Conservation (phyloP, 1,284 basidiomycete species). For the Ustilago shanxiensis region DNA sequence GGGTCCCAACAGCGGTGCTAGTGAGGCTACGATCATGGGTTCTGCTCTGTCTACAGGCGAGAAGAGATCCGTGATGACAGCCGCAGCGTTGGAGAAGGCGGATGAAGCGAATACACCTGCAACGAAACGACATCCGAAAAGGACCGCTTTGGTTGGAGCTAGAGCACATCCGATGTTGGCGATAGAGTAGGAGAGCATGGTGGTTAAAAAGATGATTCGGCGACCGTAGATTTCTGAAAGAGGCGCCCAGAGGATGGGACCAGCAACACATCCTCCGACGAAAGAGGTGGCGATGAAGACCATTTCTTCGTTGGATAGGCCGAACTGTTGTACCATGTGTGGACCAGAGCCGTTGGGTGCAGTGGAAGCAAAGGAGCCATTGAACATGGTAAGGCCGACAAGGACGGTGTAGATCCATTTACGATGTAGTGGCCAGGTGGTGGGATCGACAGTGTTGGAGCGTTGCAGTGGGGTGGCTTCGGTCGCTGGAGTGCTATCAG, state of each 20-base stretch:
- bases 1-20: constrained; percentile 33
- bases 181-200: constrained; percentile 25
- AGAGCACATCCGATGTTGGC: constrained; percentile 38
- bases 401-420: constrained; percentile 39
- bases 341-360: constrained; percentile 37
- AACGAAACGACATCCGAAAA: constrained; percentile 37
- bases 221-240: constrained; percentile 43
- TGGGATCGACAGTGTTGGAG: not conserved
- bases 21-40: constrained; percentile 41
- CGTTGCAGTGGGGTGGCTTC: constrained; percentile 13
- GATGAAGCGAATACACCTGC: constrained; percentile 44
- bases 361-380: constrained; percentile 46
- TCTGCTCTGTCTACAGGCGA: constrained; percentile 21
- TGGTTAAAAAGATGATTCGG: constrained; percentile 15
- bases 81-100: constrained; percentile 49
- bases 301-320: constrained; percentile 30
- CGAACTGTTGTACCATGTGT: constrained; percentile 20
- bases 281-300: constrained; percentile 41
- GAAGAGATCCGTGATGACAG: constrained; percentile 48
- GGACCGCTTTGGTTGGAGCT: constrained; percentile 27
- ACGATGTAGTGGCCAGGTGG: constrained; percentile 19
- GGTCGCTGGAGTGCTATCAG: not conserved
- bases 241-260: constrained; percentile 50
- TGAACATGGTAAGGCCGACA: constrained; percentile 47
- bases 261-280: constrained; percentile 48